These are phyloP conservation scores for Lentinula edodes DNA, from an alignment of 768 basidiomycete genomes.

Conservation along the genomic window DNA sequence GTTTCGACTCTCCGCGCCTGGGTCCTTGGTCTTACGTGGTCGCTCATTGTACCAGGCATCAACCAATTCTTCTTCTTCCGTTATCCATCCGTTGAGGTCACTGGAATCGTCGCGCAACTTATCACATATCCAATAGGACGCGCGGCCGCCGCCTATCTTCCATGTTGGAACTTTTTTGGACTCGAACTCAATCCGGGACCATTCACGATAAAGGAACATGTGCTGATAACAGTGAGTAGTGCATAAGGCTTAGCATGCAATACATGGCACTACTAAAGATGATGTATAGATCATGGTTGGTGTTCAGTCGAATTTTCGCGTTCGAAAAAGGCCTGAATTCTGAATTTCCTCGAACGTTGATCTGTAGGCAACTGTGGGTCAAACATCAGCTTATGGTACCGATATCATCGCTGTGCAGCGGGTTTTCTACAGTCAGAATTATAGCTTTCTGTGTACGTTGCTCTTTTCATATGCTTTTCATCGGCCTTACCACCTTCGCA, in stretches of 20 bases:
- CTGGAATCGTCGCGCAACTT: slow-evolving; percentile 66
- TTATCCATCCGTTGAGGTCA: slow-evolving; percentile 59
- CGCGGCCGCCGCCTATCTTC: slow-evolving; percentile 57
- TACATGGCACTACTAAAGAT: background rate
- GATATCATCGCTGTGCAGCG: slow-evolving; percentile 73
- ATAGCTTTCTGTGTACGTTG: slow-evolving; percentile 39
- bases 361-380: slow-evolving; percentile 5
- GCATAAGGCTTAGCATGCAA: background rate
- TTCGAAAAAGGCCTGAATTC: background rate
- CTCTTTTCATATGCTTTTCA: background rate
- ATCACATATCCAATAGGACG: slow-evolving; percentile 67
- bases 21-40: slow-evolving; percentile 51
- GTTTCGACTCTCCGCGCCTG: slow-evolving; percentile 54
- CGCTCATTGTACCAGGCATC: slow-evolving; percentile 61
- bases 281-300: slow-evolving; percentile 10
- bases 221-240: slow-evolving; percentile 13
- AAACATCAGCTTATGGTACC: slow-evolving; percentile 47
- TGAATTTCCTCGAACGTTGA: background rate
- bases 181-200: slow-evolving; percentile 65
- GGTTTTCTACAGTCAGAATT: slow-evolving; percentile 57
- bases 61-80: slow-evolving; percentile 79
- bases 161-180: slow-evolving; percentile 50
- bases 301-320: background rate
- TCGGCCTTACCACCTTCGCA: slow-evolving; percentile 11
- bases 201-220: slow-evolving; percentile 68